Conservation (phyloP, 2,329 filamentous ascomycete species). For the Arthroderma uncinatum region DNA sequence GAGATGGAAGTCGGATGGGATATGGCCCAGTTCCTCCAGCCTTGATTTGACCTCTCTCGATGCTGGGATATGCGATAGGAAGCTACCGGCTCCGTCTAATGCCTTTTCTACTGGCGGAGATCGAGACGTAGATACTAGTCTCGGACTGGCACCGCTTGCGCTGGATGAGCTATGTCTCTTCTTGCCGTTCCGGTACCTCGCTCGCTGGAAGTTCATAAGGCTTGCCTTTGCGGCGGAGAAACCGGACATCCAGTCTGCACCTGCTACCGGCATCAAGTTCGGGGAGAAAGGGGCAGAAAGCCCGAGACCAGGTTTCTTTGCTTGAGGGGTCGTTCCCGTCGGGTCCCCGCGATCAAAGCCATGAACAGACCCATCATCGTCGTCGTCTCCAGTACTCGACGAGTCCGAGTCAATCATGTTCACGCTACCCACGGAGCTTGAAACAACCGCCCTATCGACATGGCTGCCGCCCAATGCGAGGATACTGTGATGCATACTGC, state of each 20-base stretch:
- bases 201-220: conserved; percentile 66
- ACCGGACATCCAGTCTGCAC: conserved; percentile 52
- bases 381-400: conserved; percentile 57
- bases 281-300: conserved; percentile 37
- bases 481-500: conserved; percentile 45
- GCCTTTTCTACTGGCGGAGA: conserved; percentile 60
- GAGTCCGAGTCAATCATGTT: conserved; percentile 71
- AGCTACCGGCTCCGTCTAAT: conserved; percentile 43
- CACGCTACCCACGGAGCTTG: conserved; percentile 70
- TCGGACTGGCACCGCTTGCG: conserved; percentile 59
- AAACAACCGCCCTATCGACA: conserved; percentile 58
- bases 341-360: conserved; percentile 64
- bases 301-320: conserved; percentile 45
- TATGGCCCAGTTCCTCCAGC: conserved; percentile 80
- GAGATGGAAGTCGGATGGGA: conserved; percentile 78
- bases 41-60: conserved; percentile 39
- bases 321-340: conserved; percentile 56
- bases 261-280: conserved; percentile 40
- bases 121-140: conserved; percentile 57
- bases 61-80: conserved; percentile 34
- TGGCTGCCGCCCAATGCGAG: conserved; percentile 58
- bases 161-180: conserved; percentile 58
- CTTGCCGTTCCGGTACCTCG: conserved; percentile 46
- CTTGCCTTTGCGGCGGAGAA: conserved; percentile 62
- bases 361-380: conserved; percentile 46